Evolutionary conservation across 495 filamentous ascomycete genomes (phyloP).

Genomic region (Aspergillus olivimuriae): DNA sequence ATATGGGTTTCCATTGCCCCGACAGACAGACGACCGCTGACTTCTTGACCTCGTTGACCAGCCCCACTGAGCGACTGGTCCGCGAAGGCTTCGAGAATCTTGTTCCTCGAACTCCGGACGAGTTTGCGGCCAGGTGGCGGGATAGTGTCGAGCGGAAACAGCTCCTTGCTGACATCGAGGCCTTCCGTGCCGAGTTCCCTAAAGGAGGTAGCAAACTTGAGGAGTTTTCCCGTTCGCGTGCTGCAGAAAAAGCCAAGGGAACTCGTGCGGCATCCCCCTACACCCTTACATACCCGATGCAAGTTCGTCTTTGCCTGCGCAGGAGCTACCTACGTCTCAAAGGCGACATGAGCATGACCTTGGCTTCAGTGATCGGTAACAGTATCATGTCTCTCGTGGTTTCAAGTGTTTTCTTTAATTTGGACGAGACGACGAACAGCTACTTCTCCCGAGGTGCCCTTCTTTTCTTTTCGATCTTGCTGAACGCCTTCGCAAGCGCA

Average conservation of each 20-base stretch:
- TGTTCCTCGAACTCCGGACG: constrained; percentile 67
- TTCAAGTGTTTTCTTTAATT: constrained; percentile 74
- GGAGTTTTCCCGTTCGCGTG: constrained; percentile 61
- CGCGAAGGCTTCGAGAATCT: constrained; percentile 57
- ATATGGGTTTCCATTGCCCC: constrained; percentile 72
- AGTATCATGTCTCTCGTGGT: constrained; percentile 70
- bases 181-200: constrained; percentile 57
- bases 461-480: constrained; percentile 79
- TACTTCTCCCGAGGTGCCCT: constrained; percentile 79
- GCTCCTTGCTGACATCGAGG: constrained; percentile 64
- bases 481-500: constrained; percentile 76
- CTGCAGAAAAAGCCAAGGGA: constrained; percentile 46
- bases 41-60: constrained; percentile 76
- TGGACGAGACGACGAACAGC: constrained; percentile 51
- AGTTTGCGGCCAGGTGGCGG: constrained; percentile 71
- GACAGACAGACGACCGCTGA: constrained; percentile 69
- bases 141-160: constrained; percentile 59
- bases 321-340: constrained; percentile 63
- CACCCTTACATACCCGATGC: constrained; percentile 65
- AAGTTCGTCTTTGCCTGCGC: constrained; percentile 66
- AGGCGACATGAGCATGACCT: constrained; percentile 65
- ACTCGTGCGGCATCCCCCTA: constrained; percentile 64
- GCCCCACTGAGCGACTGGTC: constrained; percentile 58
- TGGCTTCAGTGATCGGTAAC: constrained; percentile 69
- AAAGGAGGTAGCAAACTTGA: constrained; percentile 58